These are phyloP conservation scores for Oryza glaberrima DNA, from an alignment of 176 grass and related monocot genomes.

Conservation along the genomic window DNA sequence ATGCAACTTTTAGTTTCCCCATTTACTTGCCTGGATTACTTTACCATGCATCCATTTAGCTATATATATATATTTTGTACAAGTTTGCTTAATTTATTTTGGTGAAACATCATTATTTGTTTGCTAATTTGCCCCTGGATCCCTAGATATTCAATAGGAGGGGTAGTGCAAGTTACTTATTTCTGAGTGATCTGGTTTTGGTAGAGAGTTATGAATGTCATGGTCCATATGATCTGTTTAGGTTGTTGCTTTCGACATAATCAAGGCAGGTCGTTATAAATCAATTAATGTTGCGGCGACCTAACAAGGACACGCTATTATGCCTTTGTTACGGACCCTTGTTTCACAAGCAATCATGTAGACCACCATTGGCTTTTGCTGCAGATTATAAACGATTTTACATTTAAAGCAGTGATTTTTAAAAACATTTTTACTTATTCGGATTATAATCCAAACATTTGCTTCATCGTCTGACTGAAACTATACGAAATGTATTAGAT, in stretches of 20 bases:
- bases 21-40: conserved; percentile 15
- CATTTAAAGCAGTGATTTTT: not conserved
- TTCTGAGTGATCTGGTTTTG: conserved; percentile 19
- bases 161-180: not conserved
- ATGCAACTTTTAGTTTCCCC: conserved; percentile 5
- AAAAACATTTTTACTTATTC: not conserved
- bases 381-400: not conserved
- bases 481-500: not conserved
- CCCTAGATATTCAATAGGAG: conserved; percentile 2
- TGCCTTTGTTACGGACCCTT: conserved; percentile 13
- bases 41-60: conserved; percentile 7
- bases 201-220: conserved; percentile 15
- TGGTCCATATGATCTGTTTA: conserved; percentile 31
- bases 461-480: no score
- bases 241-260: conserved; percentile 33
- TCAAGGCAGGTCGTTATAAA: conserved; percentile 34
- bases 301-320: conserved; percentile 20
- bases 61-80: not conserved
- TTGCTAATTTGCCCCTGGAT: not conserved
- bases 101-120: conserved; percentile 21
- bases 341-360: conserved; percentile 37
- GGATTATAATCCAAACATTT: no score
- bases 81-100: not conserved
- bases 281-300: conserved; percentile 38
- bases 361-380: not conserved